A percentile compares a stretch with the other conserved stretches of the same genome.
phyloP scores from a whole-genome alignment of 148 eudicot genomes.

The Rhododendron mucronatum region DNA sequence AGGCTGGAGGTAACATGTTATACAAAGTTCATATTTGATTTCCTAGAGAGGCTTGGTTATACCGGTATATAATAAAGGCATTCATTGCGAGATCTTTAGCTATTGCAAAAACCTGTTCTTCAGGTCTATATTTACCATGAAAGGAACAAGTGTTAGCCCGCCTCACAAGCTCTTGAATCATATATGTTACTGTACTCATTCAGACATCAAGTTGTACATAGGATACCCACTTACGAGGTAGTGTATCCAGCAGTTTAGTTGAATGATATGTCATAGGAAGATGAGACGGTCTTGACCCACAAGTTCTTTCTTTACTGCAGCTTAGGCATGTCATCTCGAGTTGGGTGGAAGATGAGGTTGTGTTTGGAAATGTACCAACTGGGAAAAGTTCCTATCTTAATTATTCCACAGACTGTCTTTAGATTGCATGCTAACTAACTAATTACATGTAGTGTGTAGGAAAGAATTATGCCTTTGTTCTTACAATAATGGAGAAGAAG shows the following conservation, averaged over 20 bases:
- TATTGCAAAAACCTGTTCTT: not conserved
- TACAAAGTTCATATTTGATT: not conserved
- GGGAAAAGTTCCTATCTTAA: not conserved
- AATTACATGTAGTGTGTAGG: not conserved
- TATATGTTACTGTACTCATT: not conserved
- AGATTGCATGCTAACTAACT: not conserved
- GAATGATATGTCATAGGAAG: not conserved
- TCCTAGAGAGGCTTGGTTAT: not conserved
- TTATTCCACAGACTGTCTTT: not conserved
- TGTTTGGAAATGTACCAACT: not conserved
- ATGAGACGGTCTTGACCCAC: not conserved
- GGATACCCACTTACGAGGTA: not conserved
- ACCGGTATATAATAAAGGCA: not conserved
- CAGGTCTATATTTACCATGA: not conserved
- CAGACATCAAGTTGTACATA: not conserved
- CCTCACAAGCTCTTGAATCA: not conserved
- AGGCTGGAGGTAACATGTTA: slow-evolving; percentile 63
- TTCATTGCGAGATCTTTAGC: not conserved
- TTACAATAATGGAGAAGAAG: not conserved
- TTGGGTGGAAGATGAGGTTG: not conserved
- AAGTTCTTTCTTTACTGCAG: not conserved
- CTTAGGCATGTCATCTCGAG: not conserved
- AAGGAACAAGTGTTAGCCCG: not conserved
- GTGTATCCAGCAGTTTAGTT: not conserved
- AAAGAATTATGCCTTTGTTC: not conserved